These are phyloP conservation scores for Pseudocohnilembus persalinus DNA, from an alignment of 169 alveolate species.

Conservation along the genomic window DNA sequence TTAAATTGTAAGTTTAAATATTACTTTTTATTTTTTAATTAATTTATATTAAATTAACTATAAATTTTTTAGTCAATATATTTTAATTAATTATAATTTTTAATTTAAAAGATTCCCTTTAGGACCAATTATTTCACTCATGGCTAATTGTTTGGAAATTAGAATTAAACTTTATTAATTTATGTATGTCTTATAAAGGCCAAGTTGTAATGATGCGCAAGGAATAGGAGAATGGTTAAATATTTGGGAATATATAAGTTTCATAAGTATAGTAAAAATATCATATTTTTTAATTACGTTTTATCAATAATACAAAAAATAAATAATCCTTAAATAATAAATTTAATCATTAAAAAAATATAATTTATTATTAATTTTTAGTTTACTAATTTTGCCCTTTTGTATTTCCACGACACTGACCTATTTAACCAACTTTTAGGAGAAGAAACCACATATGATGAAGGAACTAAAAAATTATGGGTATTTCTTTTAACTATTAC, in stretches of 20 bases:
- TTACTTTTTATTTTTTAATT: no score
- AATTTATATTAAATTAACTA: no score
- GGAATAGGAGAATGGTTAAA: slow-evolving; percentile 47
- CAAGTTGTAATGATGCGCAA: slow-evolving; percentile 21
- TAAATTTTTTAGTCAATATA: no score
- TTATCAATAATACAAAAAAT: background rate
- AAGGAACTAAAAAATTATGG: slow-evolving; percentile 14
- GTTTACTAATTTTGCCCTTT: slow-evolving; percentile 31
- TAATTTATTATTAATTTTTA: background rate
- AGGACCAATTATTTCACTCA: slow-evolving; percentile 32
- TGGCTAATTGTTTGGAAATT: slow-evolving; percentile 34
- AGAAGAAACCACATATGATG: background rate
- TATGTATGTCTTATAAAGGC: slow-evolving; percentile 29
- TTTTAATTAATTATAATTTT: no score
- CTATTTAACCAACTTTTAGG: slow-evolving; percentile 14
- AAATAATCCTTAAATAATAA: no score
- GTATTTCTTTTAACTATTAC: slow-evolving; percentile 16
- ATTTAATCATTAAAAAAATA: background rate
- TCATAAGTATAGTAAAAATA: slow-evolving; percentile 25
- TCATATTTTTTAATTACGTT: background rate
- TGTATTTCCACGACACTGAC: slow-evolving; percentile 20
- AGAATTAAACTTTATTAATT: slow-evolving; percentile 35
- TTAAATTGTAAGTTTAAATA: no score
- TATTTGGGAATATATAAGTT: slow-evolving; percentile 39
- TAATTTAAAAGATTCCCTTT: slow-evolving; percentile 15